These are phyloP conservation scores for Sporothrix mexicana DNA, from an alignment of 2,329 filamentous ascomycete genomes.

Conservation along the genomic window DNA sequence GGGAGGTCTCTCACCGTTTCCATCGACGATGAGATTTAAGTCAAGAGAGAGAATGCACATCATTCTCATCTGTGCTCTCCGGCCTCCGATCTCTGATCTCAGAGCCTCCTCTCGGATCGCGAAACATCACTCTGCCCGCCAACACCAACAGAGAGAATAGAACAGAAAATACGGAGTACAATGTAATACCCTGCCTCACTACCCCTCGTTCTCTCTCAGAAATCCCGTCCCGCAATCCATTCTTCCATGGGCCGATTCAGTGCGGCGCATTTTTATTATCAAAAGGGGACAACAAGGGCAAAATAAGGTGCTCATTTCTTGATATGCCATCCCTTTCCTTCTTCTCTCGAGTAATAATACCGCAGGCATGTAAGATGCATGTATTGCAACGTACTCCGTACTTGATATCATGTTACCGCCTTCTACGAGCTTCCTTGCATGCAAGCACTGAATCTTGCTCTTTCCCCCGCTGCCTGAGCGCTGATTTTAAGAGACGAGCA, in stretches of 20 bases:
- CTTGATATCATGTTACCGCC: too few species aligned
- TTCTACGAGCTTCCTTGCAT: neutral
- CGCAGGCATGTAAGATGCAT: too few species aligned
- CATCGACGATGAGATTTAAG: neutral
- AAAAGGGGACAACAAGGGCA: neutral
- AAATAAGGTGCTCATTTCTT: slow-evolving; percentile 12
- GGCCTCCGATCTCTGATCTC: neutral
- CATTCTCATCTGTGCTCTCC: too few species aligned
- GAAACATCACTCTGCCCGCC: neutral
- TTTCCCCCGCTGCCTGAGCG: slow-evolving; percentile 21
- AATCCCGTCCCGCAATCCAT: slow-evolving; percentile 15
- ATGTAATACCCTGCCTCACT: neutral
- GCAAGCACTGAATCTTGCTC: neutral
- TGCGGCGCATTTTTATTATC: slow-evolving; percentile 18
- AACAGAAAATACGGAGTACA: too few species aligned
- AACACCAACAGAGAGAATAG: too few species aligned
- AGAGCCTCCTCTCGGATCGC: slow-evolving; percentile 13
- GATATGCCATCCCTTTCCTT: neutral
- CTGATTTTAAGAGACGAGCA: neutral
- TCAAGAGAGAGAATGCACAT: neutral
- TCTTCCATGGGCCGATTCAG: slow-evolving; percentile 1
- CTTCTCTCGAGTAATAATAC: too few species aligned
- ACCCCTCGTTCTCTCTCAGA: neutral
- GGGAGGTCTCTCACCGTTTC: neutral
- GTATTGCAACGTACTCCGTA: too few species aligned